These are phyloP conservation scores for Westerdykella sp. DNA, from an alignment of 2,329 filamentous ascomycete species.

Conservation along the genomic window DNA sequence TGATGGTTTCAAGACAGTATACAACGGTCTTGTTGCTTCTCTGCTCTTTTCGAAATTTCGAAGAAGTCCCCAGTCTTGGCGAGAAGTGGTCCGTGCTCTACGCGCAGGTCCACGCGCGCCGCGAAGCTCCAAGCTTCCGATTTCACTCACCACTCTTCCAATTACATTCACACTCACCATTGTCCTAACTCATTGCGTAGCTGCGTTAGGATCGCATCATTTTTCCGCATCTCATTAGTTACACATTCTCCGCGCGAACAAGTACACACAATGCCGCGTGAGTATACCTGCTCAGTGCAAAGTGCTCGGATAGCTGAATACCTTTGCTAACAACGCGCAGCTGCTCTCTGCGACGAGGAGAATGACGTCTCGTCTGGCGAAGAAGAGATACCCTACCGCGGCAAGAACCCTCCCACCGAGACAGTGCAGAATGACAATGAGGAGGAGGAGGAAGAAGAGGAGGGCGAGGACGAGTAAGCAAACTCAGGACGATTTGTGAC, in stretches of 20 bases:
- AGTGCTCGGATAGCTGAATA: neutral
- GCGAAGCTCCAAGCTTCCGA: slow-evolving; percentile 5
- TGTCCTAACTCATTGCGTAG: too few relatives aligned
- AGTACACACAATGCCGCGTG: slow-evolving; percentile 28
- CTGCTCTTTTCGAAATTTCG: slow-evolving; percentile 13
- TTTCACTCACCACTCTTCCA: slow-evolving; percentile 3
- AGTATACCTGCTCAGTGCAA: slow-evolving; percentile 12
- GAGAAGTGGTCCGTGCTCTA: neutral
- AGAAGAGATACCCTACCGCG: slow-evolving; percentile 22
- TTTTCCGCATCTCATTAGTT: too few relatives aligned
- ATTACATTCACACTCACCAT: neutral
- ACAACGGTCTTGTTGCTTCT: slow-evolving; percentile 8
- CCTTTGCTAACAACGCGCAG: slow-evolving; percentile 23
- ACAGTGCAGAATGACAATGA: slow-evolving; percentile 9
- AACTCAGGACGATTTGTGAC: too few relatives aligned
- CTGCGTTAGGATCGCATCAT: too few relatives aligned
- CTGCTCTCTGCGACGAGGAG: slow-evolving; percentile 38
- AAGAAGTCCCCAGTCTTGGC: slow-evolving; percentile 6
- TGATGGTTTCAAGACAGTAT: slow-evolving; percentile 24
- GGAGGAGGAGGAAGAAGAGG: slow-evolving; percentile 22
- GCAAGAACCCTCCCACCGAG: slow-evolving; percentile 7
- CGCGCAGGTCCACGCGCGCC: slow-evolving; percentile 1
- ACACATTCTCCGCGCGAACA: neutral
- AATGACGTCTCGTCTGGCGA: slow-evolving; percentile 24
- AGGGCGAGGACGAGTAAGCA: slow-evolving; percentile 29